Conservation (phyloP, 345 rosid genomes). For the Combretum micranthum region DNA sequence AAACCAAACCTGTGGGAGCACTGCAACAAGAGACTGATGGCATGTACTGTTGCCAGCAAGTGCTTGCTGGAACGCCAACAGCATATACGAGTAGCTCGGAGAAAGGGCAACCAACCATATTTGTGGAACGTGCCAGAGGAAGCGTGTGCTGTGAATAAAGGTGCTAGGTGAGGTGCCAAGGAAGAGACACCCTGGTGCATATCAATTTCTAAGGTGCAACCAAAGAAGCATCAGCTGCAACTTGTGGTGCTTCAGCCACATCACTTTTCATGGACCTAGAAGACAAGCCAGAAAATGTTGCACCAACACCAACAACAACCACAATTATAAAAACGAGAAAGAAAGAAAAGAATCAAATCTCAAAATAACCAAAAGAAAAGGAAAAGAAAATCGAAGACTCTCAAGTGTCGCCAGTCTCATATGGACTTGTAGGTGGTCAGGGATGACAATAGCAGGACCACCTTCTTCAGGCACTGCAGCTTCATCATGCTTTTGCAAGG, state of each 20-base stretch:
- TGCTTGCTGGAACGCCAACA: constrained; percentile 82
- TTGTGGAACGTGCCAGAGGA: constrained; percentile 75
- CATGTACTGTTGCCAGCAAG: constrained; percentile 70
- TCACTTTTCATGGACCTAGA: constrained; percentile 46
- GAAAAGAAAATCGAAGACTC: no score
- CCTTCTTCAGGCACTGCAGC: constrained; percentile 49
- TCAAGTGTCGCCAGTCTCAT: constrained; percentile 75
- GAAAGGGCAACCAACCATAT: constrained; percentile 88
- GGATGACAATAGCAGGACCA: constrained; percentile 76
- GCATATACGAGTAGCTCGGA: constrained; percentile 89
- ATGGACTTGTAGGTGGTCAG: constrained; percentile 87
- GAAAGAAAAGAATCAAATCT: no score
- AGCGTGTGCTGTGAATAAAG: constrained; percentile 82
- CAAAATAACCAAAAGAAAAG: constrained; percentile 97
- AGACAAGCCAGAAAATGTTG: constrained; percentile 41
- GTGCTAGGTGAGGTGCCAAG: constrained; percentile 84
- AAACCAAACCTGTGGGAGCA: constrained; percentile 88
- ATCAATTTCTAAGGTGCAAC: constrained; percentile 9
- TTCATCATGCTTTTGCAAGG: constrained; percentile 46
- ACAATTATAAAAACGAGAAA: constrained; percentile 33
- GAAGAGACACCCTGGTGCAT: not conserved
- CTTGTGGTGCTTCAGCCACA: constrained; percentile 50
- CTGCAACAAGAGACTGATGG: constrained; percentile 78
- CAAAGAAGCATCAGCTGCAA: constrained; percentile 37
- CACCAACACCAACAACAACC: constrained; percentile 31